A percentile compares a stretch with the other conserved stretches of the same genome.
These are phyloP conservation scores for Adansonia madagascariensis DNA, from an alignment of 441 rosid genomes.

Conservation along the genomic window DNA sequence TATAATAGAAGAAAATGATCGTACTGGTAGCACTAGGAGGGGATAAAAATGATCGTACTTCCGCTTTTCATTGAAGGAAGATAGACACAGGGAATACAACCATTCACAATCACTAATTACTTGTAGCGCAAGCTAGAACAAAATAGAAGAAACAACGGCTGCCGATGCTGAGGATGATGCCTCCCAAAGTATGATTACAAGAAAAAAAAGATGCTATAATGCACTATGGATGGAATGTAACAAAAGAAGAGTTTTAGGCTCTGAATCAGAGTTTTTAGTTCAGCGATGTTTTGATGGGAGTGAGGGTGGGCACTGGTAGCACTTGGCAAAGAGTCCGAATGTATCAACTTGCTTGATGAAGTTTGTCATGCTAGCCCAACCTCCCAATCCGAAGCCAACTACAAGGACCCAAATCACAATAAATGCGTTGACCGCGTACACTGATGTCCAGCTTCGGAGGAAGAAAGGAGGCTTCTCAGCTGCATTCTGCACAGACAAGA, in stretches of 20 bases:
- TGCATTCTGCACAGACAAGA: slow-evolving; percentile 41
- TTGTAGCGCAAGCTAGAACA: slow-evolving; percentile 14
- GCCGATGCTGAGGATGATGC: not conserved
- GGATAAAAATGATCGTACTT: not conserved
- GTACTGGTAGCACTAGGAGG: no score
- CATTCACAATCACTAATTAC: slow-evolving; percentile 25
- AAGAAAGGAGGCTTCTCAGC: slow-evolving; percentile 54
- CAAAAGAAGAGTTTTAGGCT: not conserved
- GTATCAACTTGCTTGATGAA: slow-evolving; percentile 59
- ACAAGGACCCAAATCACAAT: slow-evolving; percentile 51
- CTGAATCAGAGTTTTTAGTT: not conserved
- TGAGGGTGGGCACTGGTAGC: slow-evolving; percentile 55
- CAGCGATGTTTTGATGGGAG: slow-evolving; percentile 43
- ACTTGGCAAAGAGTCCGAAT: slow-evolving; percentile 66
- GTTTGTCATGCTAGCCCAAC: slow-evolving; percentile 64
- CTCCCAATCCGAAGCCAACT: slow-evolving; percentile 62
- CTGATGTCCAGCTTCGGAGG: slow-evolving; percentile 56
- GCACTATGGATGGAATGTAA: slow-evolving; percentile 8
- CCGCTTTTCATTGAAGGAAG: not conserved
- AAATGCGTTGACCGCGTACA: slow-evolving; percentile 44
- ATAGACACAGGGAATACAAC: slow-evolving; percentile 11
- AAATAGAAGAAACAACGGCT: slow-evolving; percentile 12
- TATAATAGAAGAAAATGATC: no score
- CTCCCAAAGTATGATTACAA: slow-evolving; percentile 22
- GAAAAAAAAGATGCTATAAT: slow-evolving; percentile 12